These are phyloP conservation scores for Zymoseptoria pseudotritici DNA, from an alignment of 2,329 filamentous ascomycete genomes.

Conservation along the genomic window DNA sequence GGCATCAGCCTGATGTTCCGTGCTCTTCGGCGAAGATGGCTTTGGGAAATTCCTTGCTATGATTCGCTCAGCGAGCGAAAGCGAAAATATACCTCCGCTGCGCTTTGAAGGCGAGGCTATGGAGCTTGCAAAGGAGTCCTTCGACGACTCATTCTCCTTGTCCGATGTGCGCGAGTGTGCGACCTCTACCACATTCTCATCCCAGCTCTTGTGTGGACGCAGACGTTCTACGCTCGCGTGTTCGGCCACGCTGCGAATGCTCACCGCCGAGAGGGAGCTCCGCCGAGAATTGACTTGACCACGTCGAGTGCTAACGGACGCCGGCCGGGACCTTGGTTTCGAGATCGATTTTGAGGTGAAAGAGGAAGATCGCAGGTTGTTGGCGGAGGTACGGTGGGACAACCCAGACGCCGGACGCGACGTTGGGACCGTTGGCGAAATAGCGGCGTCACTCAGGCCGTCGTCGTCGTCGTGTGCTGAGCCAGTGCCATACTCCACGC, in stretches of 20 bases:
- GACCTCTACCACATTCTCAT: background rate
- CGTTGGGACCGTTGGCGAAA: conserved; percentile 48
- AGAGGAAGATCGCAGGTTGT: conserved; percentile 4
- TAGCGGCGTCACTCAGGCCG: conserved; percentile 18
- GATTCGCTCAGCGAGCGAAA: background rate
- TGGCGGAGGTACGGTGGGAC: conserved; percentile 52
- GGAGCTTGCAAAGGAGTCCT: background rate
- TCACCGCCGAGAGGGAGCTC: conserved; percentile 12
- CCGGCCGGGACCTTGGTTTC: background rate
- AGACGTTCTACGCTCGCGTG: background rate
- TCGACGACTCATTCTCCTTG: background rate
- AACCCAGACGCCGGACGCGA: conserved; percentile 72
- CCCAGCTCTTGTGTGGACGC: background rate
- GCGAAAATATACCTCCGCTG: background rate
- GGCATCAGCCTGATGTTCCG: conserved; percentile 13
- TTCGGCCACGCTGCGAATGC: conserved; percentile 3
- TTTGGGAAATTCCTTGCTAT: background rate
- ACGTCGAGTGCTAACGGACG: background rate
- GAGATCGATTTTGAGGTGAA: background rate
- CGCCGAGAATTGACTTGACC: conserved; percentile 7
- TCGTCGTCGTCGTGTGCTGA: conserved; percentile 18
- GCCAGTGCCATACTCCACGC: conserved; percentile 62
- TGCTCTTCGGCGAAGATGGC: conserved; percentile 3
- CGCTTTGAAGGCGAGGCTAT: background rate
- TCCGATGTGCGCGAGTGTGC: background rate